Evolutionary conservation across 2,329 filamentous ascomycete genomes (phyloP).

Genomic region (Didymella keratinophila): DNA sequence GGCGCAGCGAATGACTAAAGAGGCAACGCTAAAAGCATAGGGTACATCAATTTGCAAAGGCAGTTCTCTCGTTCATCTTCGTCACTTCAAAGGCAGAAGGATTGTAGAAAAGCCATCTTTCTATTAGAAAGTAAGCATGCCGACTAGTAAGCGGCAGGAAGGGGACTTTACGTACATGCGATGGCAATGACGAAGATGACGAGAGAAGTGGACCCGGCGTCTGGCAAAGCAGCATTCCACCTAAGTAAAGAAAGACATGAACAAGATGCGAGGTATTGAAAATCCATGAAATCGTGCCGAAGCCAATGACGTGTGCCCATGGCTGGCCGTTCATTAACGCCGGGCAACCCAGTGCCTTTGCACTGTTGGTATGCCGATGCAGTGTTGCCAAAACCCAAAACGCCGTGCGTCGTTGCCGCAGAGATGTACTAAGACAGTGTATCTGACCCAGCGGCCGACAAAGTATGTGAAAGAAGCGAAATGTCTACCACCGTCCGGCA

Average conservation of each 20-base stretch:
- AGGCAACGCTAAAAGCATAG: slow-evolving; percentile 31
- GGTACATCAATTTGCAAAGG: slow-evolving; percentile 41
- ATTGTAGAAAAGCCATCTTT: slow-evolving; percentile 49
- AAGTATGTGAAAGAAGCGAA: slow-evolving; percentile 46
- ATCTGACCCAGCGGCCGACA: slow-evolving; percentile 36
- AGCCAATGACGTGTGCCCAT: slow-evolving; percentile 39
- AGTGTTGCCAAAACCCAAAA: slow-evolving; percentile 47
- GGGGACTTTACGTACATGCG: slow-evolving; percentile 55
- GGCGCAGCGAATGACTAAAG: slow-evolving; percentile 5
- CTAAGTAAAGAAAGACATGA: slow-evolving; percentile 39
- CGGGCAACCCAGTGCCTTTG: slow-evolving; percentile 46
- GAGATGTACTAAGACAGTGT: slow-evolving; percentile 45
- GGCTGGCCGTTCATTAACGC: slow-evolving; percentile 48
- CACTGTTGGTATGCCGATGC: slow-evolving; percentile 50
- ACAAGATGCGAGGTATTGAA: slow-evolving; percentile 43
- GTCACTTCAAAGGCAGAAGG: slow-evolving; percentile 48
- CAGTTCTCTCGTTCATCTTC: slow-evolving; percentile 50
- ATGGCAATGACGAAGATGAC: slow-evolving; percentile 57
- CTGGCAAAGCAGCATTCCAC: slow-evolving; percentile 47
- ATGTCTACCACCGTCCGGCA: slow-evolving; percentile 49
- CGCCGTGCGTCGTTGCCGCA: slow-evolving; percentile 49
- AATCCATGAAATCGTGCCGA: slow-evolving; percentile 45
- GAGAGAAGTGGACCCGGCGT: slow-evolving; percentile 50
- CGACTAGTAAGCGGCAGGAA: slow-evolving; percentile 49
- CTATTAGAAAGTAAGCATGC: slow-evolving; percentile 54